phyloP scores from a whole-genome alignment of 306 rosid genomes.

The Cicer bijugum region DNA sequence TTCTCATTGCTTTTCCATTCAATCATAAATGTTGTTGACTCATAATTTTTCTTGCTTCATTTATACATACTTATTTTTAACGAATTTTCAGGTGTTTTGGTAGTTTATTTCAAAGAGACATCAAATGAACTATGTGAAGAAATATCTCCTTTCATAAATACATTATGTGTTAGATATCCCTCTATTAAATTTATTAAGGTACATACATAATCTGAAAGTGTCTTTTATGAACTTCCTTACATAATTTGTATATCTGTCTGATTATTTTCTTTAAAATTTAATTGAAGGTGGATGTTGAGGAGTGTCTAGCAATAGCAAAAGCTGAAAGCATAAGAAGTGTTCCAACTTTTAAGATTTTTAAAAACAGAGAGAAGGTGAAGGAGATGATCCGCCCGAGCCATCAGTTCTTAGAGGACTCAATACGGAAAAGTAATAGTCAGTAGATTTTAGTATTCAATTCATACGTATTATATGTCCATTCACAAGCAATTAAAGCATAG shows the following conservation, averaged over 20 bases:
- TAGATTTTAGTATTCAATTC: slow-evolving; percentile 49
- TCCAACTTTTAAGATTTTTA: slow-evolving; percentile 83
- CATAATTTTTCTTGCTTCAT: slow-evolving; percentile 38
- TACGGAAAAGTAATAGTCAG: slow-evolving; percentile 56
- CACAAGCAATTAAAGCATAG: slow-evolving; percentile 31
- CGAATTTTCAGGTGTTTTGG: slow-evolving; percentile 68
- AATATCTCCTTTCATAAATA: slow-evolving; percentile 81
- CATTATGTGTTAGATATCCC: slow-evolving; percentile 80
- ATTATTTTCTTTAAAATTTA: slow-evolving; percentile 33
- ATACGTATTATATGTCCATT: slow-evolving; percentile 42
- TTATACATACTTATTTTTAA: slow-evolving; percentile 14
- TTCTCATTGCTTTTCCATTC: slow-evolving; percentile 36
- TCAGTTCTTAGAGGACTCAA: slow-evolving; percentile 73
- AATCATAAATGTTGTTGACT: slow-evolving; percentile 30
- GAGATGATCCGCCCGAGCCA: slow-evolving; percentile 80
- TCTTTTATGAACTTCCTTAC: slow-evolving; percentile 11
- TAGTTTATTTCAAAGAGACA: slow-evolving; percentile 75
- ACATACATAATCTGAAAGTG: slow-evolving; percentile 43
- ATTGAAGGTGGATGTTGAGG: slow-evolving; percentile 80
- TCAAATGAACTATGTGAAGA: slow-evolving; percentile 72
- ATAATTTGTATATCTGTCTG: slow-evolving; percentile 10
- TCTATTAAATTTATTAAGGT: slow-evolving; percentile 76
- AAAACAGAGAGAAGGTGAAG: slow-evolving; percentile 76
- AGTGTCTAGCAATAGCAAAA: slow-evolving; percentile 67
- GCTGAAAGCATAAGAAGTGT: slow-evolving; percentile 67